Conservation (phyloP, 2,329 filamentous ascomycete species). For the Fusarium coicis region DNA sequence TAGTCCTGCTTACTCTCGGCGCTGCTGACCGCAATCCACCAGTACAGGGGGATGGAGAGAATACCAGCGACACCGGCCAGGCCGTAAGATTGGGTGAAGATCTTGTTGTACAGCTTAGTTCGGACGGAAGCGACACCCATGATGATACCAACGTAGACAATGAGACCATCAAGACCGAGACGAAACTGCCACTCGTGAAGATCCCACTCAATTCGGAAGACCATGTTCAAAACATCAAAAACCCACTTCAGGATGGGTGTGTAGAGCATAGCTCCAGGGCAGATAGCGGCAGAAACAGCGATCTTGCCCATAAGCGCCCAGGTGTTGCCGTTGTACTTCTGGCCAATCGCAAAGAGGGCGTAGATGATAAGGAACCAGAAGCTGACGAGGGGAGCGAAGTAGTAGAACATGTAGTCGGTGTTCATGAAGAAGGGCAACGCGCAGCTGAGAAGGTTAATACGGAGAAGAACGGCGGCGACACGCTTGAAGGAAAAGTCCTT, state of each 20-base stretch:
- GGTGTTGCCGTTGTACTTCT: slow-evolving; percentile 55
- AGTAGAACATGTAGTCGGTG: slow-evolving; percentile 63
- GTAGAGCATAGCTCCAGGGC: slow-evolving; percentile 44
- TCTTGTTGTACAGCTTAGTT: slow-evolving; percentile 31
- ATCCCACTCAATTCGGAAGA: slow-evolving; percentile 61
- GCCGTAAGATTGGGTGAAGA: slow-evolving; percentile 33
- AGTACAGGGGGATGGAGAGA: slow-evolving; percentile 44
- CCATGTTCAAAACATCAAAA: slow-evolving; percentile 46
- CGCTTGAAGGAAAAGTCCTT: slow-evolving; percentile 66
- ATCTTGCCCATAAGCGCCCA: slow-evolving; percentile 61
- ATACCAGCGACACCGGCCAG: slow-evolving; percentile 28
- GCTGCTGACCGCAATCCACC: slow-evolving; percentile 46
- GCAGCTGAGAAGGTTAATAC: slow-evolving; percentile 66
- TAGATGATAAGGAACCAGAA: slow-evolving; percentile 72
- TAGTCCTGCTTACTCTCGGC: slow-evolving; percentile 50
- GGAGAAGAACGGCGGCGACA: slow-evolving; percentile 62
- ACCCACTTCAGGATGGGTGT: slow-evolving; percentile 36
- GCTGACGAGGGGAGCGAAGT: slow-evolving; percentile 66
- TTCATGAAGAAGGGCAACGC: slow-evolving; percentile 66
- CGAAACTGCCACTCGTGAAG: slow-evolving; percentile 61
- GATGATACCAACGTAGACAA: slow-evolving; percentile 67
- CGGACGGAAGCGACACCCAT: slow-evolving; percentile 44
- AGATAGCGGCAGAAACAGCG: slow-evolving; percentile 52
- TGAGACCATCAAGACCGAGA: slow-evolving; percentile 62
- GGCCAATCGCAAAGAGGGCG: slow-evolving; percentile 59